These are phyloP conservation scores for Globisporangium nagaii DNA, from an alignment of 352 stramenopile species.

Conservation along the genomic window DNA sequence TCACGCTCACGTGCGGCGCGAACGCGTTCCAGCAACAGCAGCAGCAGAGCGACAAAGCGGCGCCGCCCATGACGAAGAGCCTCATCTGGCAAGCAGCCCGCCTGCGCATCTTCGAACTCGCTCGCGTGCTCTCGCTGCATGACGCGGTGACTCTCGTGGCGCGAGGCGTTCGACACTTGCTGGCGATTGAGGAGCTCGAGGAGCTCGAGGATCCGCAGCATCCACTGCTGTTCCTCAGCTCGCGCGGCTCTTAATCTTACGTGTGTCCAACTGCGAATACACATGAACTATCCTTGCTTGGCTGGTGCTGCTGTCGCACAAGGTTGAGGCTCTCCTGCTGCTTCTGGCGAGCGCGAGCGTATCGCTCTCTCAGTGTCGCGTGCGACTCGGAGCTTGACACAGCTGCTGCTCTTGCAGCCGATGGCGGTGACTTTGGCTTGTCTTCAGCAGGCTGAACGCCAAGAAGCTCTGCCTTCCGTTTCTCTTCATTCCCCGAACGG, in stretches of 20 bases:
- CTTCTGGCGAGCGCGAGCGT: conserved; percentile 9
- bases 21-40: conserved; percentile 33
- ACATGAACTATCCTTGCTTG: no score
- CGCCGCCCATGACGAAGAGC: background rate
- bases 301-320: background rate
- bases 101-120: conserved; percentile 40
- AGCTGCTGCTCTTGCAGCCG: background rate
- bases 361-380: conserved; percentile 13
- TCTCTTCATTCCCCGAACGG: no score
- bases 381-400: background rate
- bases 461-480: no score
- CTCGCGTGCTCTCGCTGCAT: conserved; percentile 6
- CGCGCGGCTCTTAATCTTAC: background rate
- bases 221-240: background rate
- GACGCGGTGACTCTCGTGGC: conserved; percentile 15
- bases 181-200: background rate
- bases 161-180: background rate
- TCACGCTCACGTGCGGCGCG: conserved; percentile 28
- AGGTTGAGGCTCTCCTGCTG: conserved; percentile 11
- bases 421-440: background rate
- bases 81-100: conserved; percentile 40
- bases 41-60: background rate
- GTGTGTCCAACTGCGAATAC: no score
- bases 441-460: no score
- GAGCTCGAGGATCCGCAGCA: background rate